A percentile compares a stretch with the other conserved stretches of the same genome.
Conservation (phyloP, 2,329 filamentous ascomycete genomes). For the Rhynchosporium agropyri region DNA sequence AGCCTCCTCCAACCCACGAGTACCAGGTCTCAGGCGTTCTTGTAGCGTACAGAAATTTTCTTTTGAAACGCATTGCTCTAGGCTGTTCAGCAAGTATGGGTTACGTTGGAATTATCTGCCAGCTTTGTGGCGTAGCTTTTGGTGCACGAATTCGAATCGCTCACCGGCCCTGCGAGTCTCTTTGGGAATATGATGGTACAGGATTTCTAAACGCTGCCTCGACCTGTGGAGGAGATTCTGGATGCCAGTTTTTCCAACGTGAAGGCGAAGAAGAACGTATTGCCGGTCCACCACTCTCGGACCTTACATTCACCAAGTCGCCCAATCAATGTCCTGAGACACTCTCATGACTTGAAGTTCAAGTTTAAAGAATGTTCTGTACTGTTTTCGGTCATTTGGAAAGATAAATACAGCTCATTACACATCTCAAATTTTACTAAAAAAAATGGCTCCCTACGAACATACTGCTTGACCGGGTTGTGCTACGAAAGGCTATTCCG, state of each 20-base stretch:
- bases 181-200: conserved; percentile 8
- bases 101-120: neutral
- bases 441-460: neutral
- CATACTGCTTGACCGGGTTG: conserved; percentile 17
- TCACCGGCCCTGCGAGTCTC: neutral
- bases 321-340: neutral
- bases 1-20: neutral
- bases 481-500: conserved; percentile 8
- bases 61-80: neutral
- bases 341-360: too few species aligned
- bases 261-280: neutral
- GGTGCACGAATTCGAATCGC: conserved; percentile 6
- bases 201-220: neutral
- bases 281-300: too few species aligned
- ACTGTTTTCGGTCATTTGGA: too few species aligned
- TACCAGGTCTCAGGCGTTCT: too few species aligned
- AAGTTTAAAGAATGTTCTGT: neutral
- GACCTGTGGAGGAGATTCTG: conserved; percentile 8
- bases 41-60: too few species aligned
- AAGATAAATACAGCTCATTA: too few species aligned
- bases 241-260: neutral
- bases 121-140: conserved; percentile 10
- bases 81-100: neutral
- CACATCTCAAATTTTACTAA: too few species aligned
- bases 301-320: too few species aligned